These are phyloP conservation scores for Cyclocybe aegerita DNA, from an alignment of 768 basidiomycete genomes.

Conservation along the genomic window DNA sequence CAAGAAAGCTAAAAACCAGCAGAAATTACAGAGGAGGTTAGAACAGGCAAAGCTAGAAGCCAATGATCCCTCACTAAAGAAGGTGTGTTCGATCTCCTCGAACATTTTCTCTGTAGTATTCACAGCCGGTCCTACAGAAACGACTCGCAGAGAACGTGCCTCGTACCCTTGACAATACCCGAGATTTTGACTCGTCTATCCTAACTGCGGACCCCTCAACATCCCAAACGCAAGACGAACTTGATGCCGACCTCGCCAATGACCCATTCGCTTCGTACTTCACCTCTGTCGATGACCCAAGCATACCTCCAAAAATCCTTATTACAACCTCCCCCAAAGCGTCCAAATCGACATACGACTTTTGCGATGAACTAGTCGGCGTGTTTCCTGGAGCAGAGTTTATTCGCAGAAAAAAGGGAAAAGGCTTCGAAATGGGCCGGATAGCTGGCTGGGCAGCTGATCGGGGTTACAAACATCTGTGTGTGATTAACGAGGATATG, in stretches of 20 bases:
- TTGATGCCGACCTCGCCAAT: slow-evolving; percentile 64
- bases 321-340: slow-evolving; percentile 90
- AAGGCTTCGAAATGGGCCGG: slow-evolving; percentile 86
- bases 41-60: slow-evolving; percentile 77
- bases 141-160: slow-evolving; percentile 85
- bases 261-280: slow-evolving; percentile 84
- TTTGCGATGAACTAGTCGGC: slow-evolving; percentile 88
- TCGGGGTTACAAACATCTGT: slow-evolving; percentile 82
- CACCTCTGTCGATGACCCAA: slow-evolving; percentile 62
- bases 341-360: slow-evolving; percentile 85
- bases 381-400: slow-evolving; percentile 93
- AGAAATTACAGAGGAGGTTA: slow-evolving; percentile 78
- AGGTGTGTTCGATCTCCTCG: slow-evolving; percentile 43
- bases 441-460: slow-evolving; percentile 93
- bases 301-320: slow-evolving; percentile 80
- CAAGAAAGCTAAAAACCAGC: slow-evolving; percentile 77
- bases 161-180: slow-evolving; percentile 88
- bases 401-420: slow-evolving; percentile 81
- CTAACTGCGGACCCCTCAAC: slow-evolving; percentile 54
- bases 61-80: slow-evolving; percentile 73
- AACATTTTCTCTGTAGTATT: not conserved
- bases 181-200: slow-evolving; percentile 78
- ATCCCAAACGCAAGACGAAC: slow-evolving; percentile 46
- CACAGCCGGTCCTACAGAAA: slow-evolving; percentile 47
- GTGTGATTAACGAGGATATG: slow-evolving; percentile 95